phyloP scores from a whole-genome alignment of 768 basidiomycete genomes.

The Lactarius indigo region DNA sequence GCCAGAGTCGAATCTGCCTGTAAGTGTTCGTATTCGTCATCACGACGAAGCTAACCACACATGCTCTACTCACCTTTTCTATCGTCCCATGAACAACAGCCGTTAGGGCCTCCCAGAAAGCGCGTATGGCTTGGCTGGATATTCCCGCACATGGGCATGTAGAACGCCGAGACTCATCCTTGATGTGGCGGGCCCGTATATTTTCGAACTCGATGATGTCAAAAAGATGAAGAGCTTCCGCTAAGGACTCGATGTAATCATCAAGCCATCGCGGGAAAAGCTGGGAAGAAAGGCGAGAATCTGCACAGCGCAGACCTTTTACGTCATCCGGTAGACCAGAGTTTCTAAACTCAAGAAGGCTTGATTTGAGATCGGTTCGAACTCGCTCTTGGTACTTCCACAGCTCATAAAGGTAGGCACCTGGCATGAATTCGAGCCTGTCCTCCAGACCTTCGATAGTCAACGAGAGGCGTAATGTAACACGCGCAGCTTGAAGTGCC shows the following conservation, averaged over 20 bases:
- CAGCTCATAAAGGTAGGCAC: not conserved
- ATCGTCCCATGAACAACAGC: not conserved
- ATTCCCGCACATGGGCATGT: not conserved
- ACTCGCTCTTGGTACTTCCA: not conserved
- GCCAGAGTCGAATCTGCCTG: not conserved
- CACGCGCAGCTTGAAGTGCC: not conserved
- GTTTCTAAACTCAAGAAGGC: slow-evolving; percentile 1
- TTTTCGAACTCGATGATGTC: not conserved
- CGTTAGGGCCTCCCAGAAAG: not conserved
- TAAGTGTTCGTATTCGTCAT: no score
- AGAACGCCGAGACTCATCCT: not conserved
- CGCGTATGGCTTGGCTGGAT: not conserved
- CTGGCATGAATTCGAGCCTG: not conserved
- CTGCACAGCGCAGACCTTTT: not conserved
- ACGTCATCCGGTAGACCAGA: not conserved
- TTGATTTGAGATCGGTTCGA: not conserved
- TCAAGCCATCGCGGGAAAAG: not conserved
- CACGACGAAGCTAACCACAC: no score
- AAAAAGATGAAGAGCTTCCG: not conserved
- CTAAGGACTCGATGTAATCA: not conserved
- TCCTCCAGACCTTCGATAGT: no score
- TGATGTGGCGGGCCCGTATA: not conserved
- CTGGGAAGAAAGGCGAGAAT: not conserved
- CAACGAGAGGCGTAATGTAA: not conserved
- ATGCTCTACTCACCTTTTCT: not conserved